These are phyloP conservation scores for Penicillium frequentans DNA, from an alignment of 2,329 filamentous ascomycete genomes.

Conservation along the genomic window DNA sequence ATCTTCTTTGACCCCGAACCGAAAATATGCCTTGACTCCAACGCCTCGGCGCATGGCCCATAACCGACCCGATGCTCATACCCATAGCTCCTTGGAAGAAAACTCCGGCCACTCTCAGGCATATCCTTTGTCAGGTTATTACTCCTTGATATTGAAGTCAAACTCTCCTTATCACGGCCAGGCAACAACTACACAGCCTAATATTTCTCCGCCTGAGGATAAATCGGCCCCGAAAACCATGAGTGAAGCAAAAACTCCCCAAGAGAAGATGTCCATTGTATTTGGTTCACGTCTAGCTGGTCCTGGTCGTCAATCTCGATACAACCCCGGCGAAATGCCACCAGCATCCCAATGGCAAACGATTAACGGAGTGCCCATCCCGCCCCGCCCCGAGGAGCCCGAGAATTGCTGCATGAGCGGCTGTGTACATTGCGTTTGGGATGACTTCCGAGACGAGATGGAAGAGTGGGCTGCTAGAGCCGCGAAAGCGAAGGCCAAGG, in stretches of 20 bases:
- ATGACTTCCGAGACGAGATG: conserved; percentile 84
- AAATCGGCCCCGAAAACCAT: conserved; percentile 17
- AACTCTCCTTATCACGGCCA: conserved; percentile 25
- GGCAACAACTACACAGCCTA: conserved; percentile 19
- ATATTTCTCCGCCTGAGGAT: conserved; percentile 13
- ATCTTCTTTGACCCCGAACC: conserved; percentile 1
- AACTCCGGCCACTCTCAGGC: conserved; percentile 31
- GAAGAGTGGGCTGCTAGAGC: conserved; percentile 77
- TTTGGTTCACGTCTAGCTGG: conserved; percentile 80
- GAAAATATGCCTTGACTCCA: conserved; percentile 21
- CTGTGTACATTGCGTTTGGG: conserved; percentile 97
- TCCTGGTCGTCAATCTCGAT: conserved; percentile 64
- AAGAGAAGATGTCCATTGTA: conserved; percentile 64
- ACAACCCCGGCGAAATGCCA: conserved; percentile 55
- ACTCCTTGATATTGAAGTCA: conserved; percentile 42
- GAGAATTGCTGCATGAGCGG: conserved; percentile 99
- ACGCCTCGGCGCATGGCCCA: conserved; percentile 23
- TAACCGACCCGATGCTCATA: conserved; percentile 10
- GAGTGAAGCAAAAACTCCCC: conserved; percentile 29
- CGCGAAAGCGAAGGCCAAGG: conserved; percentile 57
- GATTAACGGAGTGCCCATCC: conserved; percentile 78
- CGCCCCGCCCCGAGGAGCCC: conserved; percentile 81
- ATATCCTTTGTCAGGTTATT: conserved; percentile 45
- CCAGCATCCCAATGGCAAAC: conserved; percentile 57
- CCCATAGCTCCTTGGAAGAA: conserved; percentile 6